A percentile compares a stretch with the other conserved stretches of the same genome.
These are phyloP conservation scores for Crucihimalaya himalaica DNA, from an alignment of 345 rosid species.

Conservation along the genomic window DNA sequence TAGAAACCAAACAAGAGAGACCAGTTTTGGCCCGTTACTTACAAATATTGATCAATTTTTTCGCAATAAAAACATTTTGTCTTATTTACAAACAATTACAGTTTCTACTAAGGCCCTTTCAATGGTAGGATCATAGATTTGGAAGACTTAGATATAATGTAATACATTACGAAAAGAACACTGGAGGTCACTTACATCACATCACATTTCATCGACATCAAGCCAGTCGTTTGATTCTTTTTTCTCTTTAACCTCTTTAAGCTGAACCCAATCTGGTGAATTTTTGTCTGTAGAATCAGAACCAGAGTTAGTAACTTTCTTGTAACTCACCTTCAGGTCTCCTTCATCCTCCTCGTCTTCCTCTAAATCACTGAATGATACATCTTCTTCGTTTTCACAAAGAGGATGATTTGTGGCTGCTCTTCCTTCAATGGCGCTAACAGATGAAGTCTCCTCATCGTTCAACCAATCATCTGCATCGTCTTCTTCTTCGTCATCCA, in stretches of 20 bases:
- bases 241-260: conserved; percentile 20
- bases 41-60: neutral
- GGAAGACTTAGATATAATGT: conserved; percentile 2
- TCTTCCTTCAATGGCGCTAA: conserved; percentile 36
- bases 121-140: neutral
- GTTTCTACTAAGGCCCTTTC: neutral
- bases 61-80: neutral
- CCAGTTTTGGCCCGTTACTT: conserved; percentile 21
- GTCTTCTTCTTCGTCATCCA: conserved; percentile 50
- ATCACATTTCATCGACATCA: conserved; percentile 17
- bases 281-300: conserved; percentile 15
- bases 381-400: conserved; percentile 69
- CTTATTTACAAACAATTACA: conserved; percentile 4
- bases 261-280: conserved; percentile 15
- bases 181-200: neutral
- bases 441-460: conserved; percentile 58
- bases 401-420: conserved; percentile 35
- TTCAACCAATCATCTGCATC: conserved; percentile 82
- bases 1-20: neutral
- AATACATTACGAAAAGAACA: conserved; percentile 3
- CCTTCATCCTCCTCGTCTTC: conserved; percentile 47
- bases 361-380: conserved; percentile 96
- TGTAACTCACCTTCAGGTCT: conserved; percentile 45
- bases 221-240: conserved; percentile 26
- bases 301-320: conserved; percentile 27